Base-by-base conservation (phyloP, 352 stramenopile species). In the Ophiocytium majus region DNA sequence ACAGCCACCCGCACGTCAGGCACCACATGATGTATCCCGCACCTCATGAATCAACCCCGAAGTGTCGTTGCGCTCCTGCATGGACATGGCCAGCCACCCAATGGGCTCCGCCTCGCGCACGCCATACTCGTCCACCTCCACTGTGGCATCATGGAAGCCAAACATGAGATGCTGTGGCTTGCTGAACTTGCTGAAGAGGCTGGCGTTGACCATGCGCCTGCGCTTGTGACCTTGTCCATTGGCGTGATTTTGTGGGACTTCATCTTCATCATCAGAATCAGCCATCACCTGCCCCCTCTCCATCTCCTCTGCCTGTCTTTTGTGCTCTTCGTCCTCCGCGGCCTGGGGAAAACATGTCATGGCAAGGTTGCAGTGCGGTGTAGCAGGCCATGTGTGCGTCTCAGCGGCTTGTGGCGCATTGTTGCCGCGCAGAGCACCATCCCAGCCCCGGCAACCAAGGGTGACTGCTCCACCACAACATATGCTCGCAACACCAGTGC, bases 141-240 rank as follows among this genome's bases (percentile, higher is more conserved):
- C 64, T 32, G 76, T 74, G 23, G 80, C 64, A 78, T 88, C 84
- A 64, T 88, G 81, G 66, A 37, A 88, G 50, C 84, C 84, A 28
- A 88, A 88, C 84, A 88, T 88, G 80, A 88, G 84, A 34, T 88
- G 84, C 75, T 88, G 84, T 35, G 84, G 84, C 80, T 88, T 88
- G 71, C 79, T 86, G 80, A 80, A 88, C 63, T 88, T 88, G 84
- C 79, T 83, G 63, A 88, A 84, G 10, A 88, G 80, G 84, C 79
- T 84, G 19, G 84, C 84, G 35, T 86, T 83, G 23, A 85, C 80
- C 35, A 28, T 63, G n/a, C 84, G 76, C n/a, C 80, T 63, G 31
- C 84, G 84, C 63, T 88, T 88, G 79, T 34, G 14, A 28, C 37
- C 49, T 86, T 63, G 17, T 66, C 57, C 17, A 23, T 66, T 66